A percentile compares a stretch with the other conserved stretches of the same genome.
These are phyloP conservation scores for Exophiala sp. DNA, from an alignment of 2,329 filamentous ascomycete genomes.

Conservation along the genomic window DNA sequence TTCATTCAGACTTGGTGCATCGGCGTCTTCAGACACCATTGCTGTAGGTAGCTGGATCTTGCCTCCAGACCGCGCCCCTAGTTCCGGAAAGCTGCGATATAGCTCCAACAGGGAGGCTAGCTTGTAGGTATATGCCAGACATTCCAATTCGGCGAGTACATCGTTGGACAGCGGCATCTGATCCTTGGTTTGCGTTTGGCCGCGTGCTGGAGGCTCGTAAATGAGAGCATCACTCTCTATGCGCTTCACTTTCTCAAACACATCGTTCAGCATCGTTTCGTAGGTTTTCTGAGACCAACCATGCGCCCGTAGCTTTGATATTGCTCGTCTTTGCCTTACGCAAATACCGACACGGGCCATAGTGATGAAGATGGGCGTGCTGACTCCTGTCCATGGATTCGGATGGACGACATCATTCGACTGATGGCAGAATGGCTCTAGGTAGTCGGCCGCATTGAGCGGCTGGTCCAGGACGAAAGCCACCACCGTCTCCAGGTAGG, in stretches of 20 bases:
- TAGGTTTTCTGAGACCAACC: background rate
- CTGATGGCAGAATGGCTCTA: background rate
- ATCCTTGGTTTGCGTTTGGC: background rate
- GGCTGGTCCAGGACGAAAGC: conserved; percentile 5
- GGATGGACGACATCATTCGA: background rate
- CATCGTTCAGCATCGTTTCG: background rate
- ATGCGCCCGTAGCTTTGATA: background rate
- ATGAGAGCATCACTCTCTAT: background rate
- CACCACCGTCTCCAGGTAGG: conserved; percentile 1
- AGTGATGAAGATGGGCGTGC: background rate
- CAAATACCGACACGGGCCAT: background rate
- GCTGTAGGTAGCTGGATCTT: background rate
- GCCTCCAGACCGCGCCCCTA: background rate
- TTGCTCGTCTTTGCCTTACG: background rate
- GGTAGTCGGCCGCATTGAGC: background rate
- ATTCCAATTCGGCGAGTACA: background rate
- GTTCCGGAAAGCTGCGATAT: background rate
- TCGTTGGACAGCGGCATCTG: background rate
- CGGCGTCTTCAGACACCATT: background rate
- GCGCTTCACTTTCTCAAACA: background rate
- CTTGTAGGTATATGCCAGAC: background rate
- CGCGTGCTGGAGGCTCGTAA: background rate
- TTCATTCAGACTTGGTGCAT: background rate
- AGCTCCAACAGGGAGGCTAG: conserved; percentile 1
- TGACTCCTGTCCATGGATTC: background rate